Base-by-base conservation (phyloP, 2,329 filamentous ascomycete species). In the Penicillium sp. region DNA sequence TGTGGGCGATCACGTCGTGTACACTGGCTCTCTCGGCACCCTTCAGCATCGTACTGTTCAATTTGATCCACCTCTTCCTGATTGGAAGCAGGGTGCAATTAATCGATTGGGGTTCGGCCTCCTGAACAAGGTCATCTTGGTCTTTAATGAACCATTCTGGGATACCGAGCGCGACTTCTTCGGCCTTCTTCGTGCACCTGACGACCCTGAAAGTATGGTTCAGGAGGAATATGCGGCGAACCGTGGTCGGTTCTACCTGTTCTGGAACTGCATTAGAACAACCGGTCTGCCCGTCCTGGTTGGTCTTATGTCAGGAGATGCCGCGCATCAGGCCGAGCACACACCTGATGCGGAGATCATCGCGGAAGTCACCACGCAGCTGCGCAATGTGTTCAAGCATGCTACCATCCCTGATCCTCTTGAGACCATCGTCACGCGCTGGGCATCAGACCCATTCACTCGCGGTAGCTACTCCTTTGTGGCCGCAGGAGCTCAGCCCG, bases 401-500 rank as follows among this genome's bases (percentile, higher is more conserved):
- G 66, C 71, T 52, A 75, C 81, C 34, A 90, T 97, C 0, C 92
- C 93, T 0, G 82, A 87, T 48, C 95, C 96, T 0, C 79, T 89
- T 2, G 94, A 99, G 75, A 88, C 91, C 1, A 88, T 99, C 49
- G 86, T 99, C 43, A 99, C 95, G 22, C 86, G 94, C 62, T 99
- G 95, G 95, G 90, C 88, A 25, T 90, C 88, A 42, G 95, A 99
- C 75, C 88, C 86, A 17, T 99, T 96, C 74, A 90, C 94, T n/a
- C 84, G 90, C 63, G 95, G 95, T 35, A 97, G 91, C 73, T 99
- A 99, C 76, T 99, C 96, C 2, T 98, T 91, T 64, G 92, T 96
- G 1, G 93, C 91, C 0, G 89, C 92, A 5, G 83, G 87, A 49
- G 94, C 96, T 76, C 84, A 87, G 54, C 86, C 90, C 1, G 90